Base-by-base conservation (phyloP, 805 yeast genomes). In the baker's yeast (Saccharomyces cerevisiae) region DNA sequence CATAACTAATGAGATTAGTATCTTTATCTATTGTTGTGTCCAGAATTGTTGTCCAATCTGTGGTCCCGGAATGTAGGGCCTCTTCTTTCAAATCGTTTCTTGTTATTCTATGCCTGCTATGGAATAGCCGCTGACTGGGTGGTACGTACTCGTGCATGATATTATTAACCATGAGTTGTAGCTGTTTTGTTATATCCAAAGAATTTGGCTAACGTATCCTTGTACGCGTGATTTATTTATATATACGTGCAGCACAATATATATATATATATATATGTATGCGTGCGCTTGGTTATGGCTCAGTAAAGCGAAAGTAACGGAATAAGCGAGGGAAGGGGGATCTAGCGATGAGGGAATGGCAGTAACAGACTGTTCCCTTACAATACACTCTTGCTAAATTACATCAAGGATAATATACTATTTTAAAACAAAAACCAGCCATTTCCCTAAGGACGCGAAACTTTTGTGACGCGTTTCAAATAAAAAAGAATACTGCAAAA, bases 101-200 rank as follows among this genome's bases (percentile, higher is more conserved):
- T 10, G 59, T 55, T 24, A 60, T 48, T 27, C 51, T 57, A 36
- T 60, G 63, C 46, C 63, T 57, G 14, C 60, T 46, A 9, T 53
- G 57, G 29, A 57, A 60, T 50, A 60, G 51, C 47, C 48, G 57
- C 41, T 55, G 57, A 41, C 59, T 52, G 21, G 63, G 63, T 13
- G 63, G 59, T 28, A 57, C 50, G 43, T 55, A 60, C 26, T 48
- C 51, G 9, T 46, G 48, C 30, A 27, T 36, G 24, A 21, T 17
- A 11, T 36, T 10, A 10, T 17, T 17, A 36, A n/a, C 11, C 6
- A 13, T 36, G 11, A 36, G 22, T 36, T 5, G 43, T 10, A 36
- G 22, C 11, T 36, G 43, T 10, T 36, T 36, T 8, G 24, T 36
- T 36, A 36, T 36, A 17, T 11, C 9, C 6, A 21, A 36, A 17